Conservation (phyloP, 75 land plant species). For the Cryptomeria japonica region DNA sequence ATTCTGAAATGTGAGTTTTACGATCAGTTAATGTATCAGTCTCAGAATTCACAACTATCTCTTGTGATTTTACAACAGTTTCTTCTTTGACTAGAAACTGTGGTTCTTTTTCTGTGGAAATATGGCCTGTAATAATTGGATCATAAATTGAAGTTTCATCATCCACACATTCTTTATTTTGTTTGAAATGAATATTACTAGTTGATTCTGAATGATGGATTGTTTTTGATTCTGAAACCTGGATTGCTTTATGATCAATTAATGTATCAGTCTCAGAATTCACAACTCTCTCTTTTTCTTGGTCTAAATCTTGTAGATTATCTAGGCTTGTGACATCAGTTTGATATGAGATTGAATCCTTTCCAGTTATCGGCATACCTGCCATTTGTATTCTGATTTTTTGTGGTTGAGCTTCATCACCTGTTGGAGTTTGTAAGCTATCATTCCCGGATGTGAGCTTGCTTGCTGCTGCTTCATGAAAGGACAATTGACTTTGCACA, state of each 20-base stretch:
- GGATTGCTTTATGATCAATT: not conserved
- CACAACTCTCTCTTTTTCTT: not conserved
- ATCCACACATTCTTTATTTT: not conserved
- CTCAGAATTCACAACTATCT: not conserved
- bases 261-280: not conserved
- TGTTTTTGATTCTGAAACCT: not conserved
- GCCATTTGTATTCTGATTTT: not conserved
- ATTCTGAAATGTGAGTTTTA: not conserved
- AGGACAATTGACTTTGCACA: not conserved
- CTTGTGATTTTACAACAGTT: not conserved
- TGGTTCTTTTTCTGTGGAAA: not conserved
- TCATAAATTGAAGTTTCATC: not conserved
- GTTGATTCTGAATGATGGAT: not conserved
- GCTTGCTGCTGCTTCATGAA: not conserved
- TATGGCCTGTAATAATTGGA: not conserved
- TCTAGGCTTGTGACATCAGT: not conserved
- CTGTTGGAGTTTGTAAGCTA: not conserved
- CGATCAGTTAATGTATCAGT: not conserved
- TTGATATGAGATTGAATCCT: not conserved
- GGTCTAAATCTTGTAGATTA: not conserved
- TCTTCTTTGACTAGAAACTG: not conserved
- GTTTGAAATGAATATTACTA: not conserved
- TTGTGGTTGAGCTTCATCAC: not conserved
- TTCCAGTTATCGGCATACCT: not conserved
- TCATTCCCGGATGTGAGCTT: not conserved